Evolutionary conservation across 1,284 basidiomycete species (phyloP), one percentile per base, ranked within the genome.

Genomic region (Boletus subluridellus): DNA sequence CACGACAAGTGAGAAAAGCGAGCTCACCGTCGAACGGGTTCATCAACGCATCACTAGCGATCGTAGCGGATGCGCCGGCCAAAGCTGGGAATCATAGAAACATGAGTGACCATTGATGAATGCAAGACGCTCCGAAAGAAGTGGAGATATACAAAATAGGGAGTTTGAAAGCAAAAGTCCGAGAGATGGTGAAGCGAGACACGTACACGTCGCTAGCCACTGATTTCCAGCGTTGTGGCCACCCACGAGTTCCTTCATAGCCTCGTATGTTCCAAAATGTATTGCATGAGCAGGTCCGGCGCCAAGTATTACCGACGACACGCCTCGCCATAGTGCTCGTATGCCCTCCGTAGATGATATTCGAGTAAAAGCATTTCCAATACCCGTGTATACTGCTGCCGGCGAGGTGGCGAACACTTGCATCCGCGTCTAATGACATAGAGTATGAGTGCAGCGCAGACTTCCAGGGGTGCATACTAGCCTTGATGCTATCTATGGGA

Each of bases 211-310:
- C 65, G 86, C 89, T 49, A 89, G 59, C 80, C 90, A 90, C 65
- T 94, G 92, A 69, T 92, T 92, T 30, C 90, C 91, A 45, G 78
- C 80, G 46, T 51, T 54, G 70, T 95, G 94, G 4, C 95, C 96
- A 26, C 96, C 97, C 49, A 86, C 89, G 32, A 95, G 75, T 69
- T 99, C 96, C 76, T 98, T 96, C 45, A 98, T 86, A 17, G 92
- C 86, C 76, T 99, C 97, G 73, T 99, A 92, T 59, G 89, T 91
- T 44, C 96, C 97, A 74, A 99, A 99, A 76, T 99, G 96, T 42
- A 98, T 90, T 7, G 97, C 97, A 71, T 99, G 97, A 5, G 97
- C 97, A 21, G 97, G 97, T 30, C 97, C 97, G 8, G 97, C 97
- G 58, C 97, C 97, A 64, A 98, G 78, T 66, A 97, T 95, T 38